Conservation (phyloP, 495 filamentous ascomycete genomes). For the Trichoderma orchidacearum region DNA sequence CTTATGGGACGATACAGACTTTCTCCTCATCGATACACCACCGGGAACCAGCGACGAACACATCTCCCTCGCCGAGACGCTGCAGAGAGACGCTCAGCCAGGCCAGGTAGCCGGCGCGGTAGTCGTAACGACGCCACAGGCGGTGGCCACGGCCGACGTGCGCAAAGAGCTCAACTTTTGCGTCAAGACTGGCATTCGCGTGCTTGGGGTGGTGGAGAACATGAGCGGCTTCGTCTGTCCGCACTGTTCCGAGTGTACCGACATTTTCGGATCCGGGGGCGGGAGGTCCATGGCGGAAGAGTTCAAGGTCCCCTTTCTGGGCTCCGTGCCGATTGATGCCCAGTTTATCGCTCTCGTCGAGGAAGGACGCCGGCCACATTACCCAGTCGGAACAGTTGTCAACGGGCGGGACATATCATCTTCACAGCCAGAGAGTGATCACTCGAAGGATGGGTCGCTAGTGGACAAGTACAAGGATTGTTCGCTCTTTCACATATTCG, state of each 20-base stretch:
- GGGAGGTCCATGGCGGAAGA: constrained; percentile 83
- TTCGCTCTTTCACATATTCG: constrained; percentile 62
- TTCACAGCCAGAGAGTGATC: not conserved
- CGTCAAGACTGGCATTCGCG: constrained; percentile 63
- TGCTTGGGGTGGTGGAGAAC: constrained; percentile 90
- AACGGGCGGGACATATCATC: constrained; percentile 26
- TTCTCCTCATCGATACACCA: constrained; percentile 87
- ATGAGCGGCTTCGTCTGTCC: constrained; percentile 97
- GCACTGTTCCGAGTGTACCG: constrained; percentile 83
- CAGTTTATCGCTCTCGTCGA: constrained; percentile 42
- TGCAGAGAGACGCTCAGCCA: constrained; percentile 49
- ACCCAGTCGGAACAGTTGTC: constrained; percentile 34
- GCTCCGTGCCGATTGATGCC: constrained; percentile 78
- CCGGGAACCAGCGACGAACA: constrained; percentile 96
- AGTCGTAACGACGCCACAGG: constrained; percentile 92
- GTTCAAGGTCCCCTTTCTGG: constrained; percentile 71
- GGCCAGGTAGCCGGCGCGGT: constrained; percentile 65
- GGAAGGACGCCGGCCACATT: constrained; percentile 33
- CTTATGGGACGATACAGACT: constrained; percentile 78
- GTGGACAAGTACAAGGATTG: constrained; percentile 70
- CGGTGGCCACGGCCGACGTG: constrained; percentile 84
- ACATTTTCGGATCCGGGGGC: constrained; percentile 82
- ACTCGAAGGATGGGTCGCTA: constrained; percentile 35
- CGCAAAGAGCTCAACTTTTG: constrained; percentile 96
- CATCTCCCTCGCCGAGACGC: constrained; percentile 80